phyloP scores from a whole-genome alignment of 2,329 filamentous ascomycete genomes.

The Trichoderma koningii region DNA sequence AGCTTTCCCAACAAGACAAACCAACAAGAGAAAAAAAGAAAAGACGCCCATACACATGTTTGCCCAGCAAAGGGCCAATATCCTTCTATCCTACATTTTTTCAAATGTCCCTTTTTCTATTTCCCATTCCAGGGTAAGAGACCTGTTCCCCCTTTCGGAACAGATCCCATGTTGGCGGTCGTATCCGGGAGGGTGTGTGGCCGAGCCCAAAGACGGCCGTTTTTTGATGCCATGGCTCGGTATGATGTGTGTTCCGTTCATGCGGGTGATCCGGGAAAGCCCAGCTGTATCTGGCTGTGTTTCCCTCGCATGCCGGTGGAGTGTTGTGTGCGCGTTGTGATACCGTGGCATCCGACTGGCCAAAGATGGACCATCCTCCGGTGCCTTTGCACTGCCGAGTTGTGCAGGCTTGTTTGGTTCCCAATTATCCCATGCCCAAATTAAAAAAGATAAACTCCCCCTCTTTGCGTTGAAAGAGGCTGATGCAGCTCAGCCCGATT shows the following conservation, averaged over 20 bases:
- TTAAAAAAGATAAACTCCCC: neutral
- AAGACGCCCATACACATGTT: constrained; percentile 14
- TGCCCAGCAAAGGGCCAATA: constrained; percentile 14
- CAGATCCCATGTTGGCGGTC: constrained; percentile 10
- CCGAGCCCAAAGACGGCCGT: neutral
- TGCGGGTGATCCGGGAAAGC: neutral
- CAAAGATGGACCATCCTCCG: neutral
- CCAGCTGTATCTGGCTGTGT: neutral
- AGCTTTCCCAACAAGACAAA: neutral
- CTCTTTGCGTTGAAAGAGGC: constrained; percentile 15
- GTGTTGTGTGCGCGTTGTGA: neutral
- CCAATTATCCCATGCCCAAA: constrained; percentile 18
- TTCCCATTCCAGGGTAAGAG: constrained; percentile 13
- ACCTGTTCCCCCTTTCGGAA: constrained; percentile 12
- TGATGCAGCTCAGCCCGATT: constrained; percentile 20
- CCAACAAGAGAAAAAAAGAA: constrained; percentile 4
- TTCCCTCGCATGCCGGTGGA: neutral
- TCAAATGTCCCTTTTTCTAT: constrained; percentile 23
- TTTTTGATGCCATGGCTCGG: constrained; percentile 12
- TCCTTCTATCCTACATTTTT: constrained; percentile 26
- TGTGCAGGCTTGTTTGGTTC: constrained; percentile 1
- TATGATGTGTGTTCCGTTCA: neutral
- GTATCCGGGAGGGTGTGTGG: neutral
- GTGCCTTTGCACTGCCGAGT: neutral
- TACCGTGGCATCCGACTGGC: constrained; percentile 11